Evolutionary conservation across 306 rosid genomes (phyloP).

Genomic region (Cucumis melo): DNA sequence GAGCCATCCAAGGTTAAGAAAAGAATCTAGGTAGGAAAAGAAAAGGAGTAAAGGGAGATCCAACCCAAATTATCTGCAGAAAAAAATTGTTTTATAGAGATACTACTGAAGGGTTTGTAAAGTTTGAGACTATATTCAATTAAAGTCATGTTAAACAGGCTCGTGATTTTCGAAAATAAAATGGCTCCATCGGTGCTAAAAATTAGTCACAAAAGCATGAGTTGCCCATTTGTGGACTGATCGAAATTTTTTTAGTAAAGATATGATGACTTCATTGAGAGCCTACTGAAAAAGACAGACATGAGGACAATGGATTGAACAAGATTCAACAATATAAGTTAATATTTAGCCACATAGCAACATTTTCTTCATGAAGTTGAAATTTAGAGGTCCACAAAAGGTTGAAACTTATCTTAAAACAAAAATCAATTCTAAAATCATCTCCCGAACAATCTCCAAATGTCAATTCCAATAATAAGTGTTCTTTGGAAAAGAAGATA

Average conservation of each 20-base stretch:
- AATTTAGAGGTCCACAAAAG: not conserved
- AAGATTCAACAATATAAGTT: not conserved
- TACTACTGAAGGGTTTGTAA: not conserved
- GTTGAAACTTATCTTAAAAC: not conserved
- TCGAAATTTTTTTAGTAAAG: not conserved
- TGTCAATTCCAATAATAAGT: not conserved
- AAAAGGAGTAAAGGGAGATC: not conserved
- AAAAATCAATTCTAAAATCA: not conserved
- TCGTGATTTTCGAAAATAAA: not conserved
- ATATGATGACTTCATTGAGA: not conserved
- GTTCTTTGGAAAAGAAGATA: not conserved
- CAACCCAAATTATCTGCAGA: not conserved
- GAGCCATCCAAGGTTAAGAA: not conserved
- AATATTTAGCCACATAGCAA: not conserved
- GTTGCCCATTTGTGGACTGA: not conserved
- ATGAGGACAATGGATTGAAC: not conserved
- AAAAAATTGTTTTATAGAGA: not conserved
- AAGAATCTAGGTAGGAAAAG: not conserved
- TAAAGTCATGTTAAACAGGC: not conserved
- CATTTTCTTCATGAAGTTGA: not conserved
- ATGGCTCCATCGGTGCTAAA: not conserved
- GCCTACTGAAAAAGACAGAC: not conserved
- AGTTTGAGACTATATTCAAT: not conserved
- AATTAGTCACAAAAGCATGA: not conserved
- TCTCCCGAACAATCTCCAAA: not conserved